Percentiles rank a stretch among this genome's conserved stretches.
These are phyloP conservation scores for Aureobasidium sp. DNA, from an alignment of 2,329 filamentous ascomycete species.

Conservation along the genomic window DNA sequence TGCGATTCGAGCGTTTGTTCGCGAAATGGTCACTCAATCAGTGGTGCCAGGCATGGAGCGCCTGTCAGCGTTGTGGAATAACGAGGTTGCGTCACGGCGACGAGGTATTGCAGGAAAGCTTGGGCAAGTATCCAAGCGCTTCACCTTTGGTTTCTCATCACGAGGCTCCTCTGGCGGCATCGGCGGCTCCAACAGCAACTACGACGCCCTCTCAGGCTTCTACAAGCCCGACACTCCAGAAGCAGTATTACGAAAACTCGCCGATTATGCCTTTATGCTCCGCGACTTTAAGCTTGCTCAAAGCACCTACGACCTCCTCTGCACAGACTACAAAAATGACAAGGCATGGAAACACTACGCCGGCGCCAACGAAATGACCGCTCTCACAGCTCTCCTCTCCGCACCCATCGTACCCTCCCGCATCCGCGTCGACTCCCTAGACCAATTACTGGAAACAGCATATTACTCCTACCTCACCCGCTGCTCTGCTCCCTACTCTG, in stretches of 20 bases:
- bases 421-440: conserved; percentile 70
- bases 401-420: conserved; percentile 63
- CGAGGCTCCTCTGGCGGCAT: conserved; percentile 52
- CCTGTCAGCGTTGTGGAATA: conserved; percentile 86
- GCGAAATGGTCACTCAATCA: conserved; percentile 92
- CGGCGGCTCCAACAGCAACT: conserved; percentile 55
- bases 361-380: conserved; percentile 91
- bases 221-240: conserved; percentile 81
- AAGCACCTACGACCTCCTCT: conserved; percentile 83
- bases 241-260: conserved; percentile 85
- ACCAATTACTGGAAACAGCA: conserved; percentile 81
- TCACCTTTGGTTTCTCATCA: conserved; percentile 68
- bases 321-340: conserved; percentile 84
- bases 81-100: conserved; percentile 86
- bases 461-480: conserved; percentile 88
- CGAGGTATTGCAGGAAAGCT: conserved; percentile 88
- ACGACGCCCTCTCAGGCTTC: conserved; percentile 69
- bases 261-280: conserved; percentile 94
- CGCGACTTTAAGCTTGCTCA: conserved; percentile 91
- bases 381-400: conserved; percentile 72
- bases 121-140: conserved; percentile 86
- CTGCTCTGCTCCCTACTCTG: conserved; percentile 71
- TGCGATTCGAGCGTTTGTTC: conserved; percentile 79
- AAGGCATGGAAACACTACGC: conserved; percentile 97
- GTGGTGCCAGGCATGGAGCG: conserved; percentile 96